These are phyloP conservation scores for Xylaria telfairii DNA, from an alignment of 495 filamentous ascomycete species.

Conservation along the genomic window DNA sequence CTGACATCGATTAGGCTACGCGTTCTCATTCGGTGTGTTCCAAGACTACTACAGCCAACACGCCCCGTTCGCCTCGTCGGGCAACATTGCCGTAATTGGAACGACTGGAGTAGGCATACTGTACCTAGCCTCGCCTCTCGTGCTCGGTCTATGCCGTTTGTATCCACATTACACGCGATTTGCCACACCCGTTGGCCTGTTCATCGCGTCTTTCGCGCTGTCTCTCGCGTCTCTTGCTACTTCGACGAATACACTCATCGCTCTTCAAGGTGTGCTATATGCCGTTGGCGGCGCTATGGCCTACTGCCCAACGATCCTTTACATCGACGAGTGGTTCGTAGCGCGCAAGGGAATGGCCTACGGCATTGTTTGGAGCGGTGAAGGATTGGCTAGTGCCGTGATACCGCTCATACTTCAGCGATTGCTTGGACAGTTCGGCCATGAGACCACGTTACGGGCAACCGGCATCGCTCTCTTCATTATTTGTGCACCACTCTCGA, in stretches of 20 bases:
- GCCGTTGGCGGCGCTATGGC: conserved; percentile 54
- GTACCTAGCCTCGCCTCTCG: conserved; percentile 55
- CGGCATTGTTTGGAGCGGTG: conserved; percentile 61
- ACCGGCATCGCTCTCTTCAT: conserved; percentile 58
- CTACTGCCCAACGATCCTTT: conserved; percentile 56
- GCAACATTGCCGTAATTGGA: conserved; percentile 51
- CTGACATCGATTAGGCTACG: conserved; percentile 57
- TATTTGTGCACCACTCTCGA: conserved; percentile 58
- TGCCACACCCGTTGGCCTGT: conserved; percentile 45
- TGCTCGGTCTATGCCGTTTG: conserved; percentile 41
- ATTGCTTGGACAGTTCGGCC: conserved; percentile 60
- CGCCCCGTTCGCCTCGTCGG: conserved; percentile 43
- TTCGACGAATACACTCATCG: conserved; percentile 52
- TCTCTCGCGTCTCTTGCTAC: conserved; percentile 54
- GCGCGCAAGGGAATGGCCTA: conserved; percentile 59
- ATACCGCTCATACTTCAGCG: conserved; percentile 59
- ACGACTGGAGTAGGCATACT: conserved; percentile 55
- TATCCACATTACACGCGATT: conserved; percentile 40
- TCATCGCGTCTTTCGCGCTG: conserved; percentile 48
- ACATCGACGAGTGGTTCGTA: conserved; percentile 65
- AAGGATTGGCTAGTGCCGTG: conserved; percentile 43
- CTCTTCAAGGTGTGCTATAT: conserved; percentile 62
- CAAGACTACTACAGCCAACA: conserved; percentile 55
- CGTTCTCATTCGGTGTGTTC: conserved; percentile 63
- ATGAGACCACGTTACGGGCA: conserved; percentile 56